Percentiles rank a stretch among this genome's conserved stretches.
Evolutionary conservation across 805 yeast genomes (phyloP).

Genomic region (Starmerella potacharoeniae): DNA sequence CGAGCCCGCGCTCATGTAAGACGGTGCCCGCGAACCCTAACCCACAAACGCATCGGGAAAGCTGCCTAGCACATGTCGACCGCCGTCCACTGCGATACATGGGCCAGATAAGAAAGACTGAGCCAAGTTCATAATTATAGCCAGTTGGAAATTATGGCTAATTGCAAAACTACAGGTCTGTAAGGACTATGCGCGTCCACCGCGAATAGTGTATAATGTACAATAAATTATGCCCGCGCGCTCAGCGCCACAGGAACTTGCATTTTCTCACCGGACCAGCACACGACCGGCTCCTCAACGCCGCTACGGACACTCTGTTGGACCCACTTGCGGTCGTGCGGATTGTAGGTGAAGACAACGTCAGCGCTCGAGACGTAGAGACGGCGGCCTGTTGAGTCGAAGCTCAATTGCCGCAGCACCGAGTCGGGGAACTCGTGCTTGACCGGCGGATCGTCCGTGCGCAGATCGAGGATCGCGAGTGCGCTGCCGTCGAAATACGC

Average conservation of each 20-base stretch:
- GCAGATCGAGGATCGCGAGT: background rate
- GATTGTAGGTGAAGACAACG: background rate
- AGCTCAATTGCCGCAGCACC: background rate
- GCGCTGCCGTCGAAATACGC: background rate
- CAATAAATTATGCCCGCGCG: no score
- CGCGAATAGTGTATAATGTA: no score
- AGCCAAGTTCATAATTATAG: no score
- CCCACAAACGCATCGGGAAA: no score
- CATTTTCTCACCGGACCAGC: background rate
- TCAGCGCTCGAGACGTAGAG: background rate
- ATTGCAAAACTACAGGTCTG: no score
- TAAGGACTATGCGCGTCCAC: no score
- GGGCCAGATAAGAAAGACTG: no score
- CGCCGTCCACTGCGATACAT: background rate
- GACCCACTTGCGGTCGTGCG: background rate
- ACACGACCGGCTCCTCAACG: background rate
- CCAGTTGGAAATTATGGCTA: no score
- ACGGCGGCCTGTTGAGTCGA: slow-evolving; percentile 1
- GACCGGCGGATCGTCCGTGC: background rate
- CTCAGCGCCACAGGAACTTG: background rate
- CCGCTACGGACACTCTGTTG: background rate
- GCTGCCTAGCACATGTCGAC: background rate
- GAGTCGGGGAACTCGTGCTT: background rate
- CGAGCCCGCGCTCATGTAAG: background rate
- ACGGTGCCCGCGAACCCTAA: background rate